These are phyloP conservation scores for Ustilago loliicola DNA, from an alignment of 1,284 basidiomycete species.

Conservation along the genomic window DNA sequence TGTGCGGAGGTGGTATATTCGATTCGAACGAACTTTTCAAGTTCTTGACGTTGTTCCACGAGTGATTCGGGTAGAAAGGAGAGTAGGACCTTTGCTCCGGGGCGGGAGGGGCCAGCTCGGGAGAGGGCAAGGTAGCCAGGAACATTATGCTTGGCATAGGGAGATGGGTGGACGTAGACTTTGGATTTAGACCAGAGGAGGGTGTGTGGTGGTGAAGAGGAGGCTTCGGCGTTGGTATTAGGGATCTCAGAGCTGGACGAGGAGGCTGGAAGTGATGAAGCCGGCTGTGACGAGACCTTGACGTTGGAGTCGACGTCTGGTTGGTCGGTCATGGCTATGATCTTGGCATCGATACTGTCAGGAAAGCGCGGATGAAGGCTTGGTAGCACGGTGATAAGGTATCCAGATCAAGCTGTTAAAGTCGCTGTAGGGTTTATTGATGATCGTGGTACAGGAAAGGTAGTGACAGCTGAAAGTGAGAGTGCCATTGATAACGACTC, in stretches of 20 bases:
- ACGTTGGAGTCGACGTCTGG: neutral
- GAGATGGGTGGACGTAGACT: slow-evolving; percentile 80
- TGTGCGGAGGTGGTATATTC: slow-evolving; percentile 77
- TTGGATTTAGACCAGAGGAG: slow-evolving; percentile 57
- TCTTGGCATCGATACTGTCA: neutral
- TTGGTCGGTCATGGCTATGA: slow-evolving; percentile 12
- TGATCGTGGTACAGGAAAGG: neutral
- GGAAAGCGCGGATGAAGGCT: too few species aligned
- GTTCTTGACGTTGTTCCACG: slow-evolving; percentile 74
- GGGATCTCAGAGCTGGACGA: neutral
- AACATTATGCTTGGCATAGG: slow-evolving; percentile 90
- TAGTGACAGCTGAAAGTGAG: neutral
- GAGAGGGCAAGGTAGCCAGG: slow-evolving; percentile 78
- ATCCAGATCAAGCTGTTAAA: neutral
- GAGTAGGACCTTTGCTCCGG: slow-evolving; percentile 47
- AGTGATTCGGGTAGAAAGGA: slow-evolving; percentile 77
- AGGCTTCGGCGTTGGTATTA: neutral
- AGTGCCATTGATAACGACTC: slow-evolving; percentile 8
- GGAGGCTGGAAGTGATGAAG: neutral
- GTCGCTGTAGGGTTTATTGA: neutral
- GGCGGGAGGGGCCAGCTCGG: slow-evolving; percentile 22
- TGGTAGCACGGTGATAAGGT: neutral
- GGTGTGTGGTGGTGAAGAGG: slow-evolving; percentile 20
- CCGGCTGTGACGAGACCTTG: neutral
- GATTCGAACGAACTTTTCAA: slow-evolving; percentile 86